phyloP scores from a whole-genome alignment of 768 basidiomycete genomes.

The Hypsizygus marmoreus region DNA sequence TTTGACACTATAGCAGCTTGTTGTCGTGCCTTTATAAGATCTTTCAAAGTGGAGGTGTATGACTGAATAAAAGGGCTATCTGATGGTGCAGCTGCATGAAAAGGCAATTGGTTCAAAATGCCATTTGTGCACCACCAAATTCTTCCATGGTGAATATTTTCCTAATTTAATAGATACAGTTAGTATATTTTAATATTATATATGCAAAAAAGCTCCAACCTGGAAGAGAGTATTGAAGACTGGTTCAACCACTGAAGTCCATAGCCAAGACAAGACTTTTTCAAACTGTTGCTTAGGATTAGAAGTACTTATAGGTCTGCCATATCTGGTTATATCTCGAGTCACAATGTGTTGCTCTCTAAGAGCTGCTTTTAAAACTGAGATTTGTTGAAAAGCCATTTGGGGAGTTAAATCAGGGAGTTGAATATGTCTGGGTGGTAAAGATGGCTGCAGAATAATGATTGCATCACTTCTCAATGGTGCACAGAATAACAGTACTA shows the following conservation, averaged over 20 bases:
- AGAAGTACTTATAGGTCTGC: not conserved
- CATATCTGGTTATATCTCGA: not conserved
- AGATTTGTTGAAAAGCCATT: not conserved
- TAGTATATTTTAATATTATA: not conserved
- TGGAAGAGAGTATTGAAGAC: slow-evolving; percentile 8
- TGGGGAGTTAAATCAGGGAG: slow-evolving; percentile 2
- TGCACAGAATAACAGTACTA: slow-evolving; percentile 17
- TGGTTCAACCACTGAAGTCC: slow-evolving; percentile 6
- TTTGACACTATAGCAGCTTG: too few species aligned
- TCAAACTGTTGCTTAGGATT: slow-evolving; percentile 3
- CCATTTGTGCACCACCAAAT: slow-evolving; percentile 22
- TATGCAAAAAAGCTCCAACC: not conserved
- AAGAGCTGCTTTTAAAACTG: slow-evolving; percentile 4
- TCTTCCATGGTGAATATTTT: slow-evolving; percentile 10
- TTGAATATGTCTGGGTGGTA: slow-evolving; percentile 7
- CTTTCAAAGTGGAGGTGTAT: slow-evolving; percentile 14
- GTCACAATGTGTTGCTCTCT: not conserved
- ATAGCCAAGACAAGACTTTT: slow-evolving; percentile 12
- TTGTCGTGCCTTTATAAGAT: slow-evolving; percentile 9
- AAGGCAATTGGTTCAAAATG: slow-evolving; percentile 13
- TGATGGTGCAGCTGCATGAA: slow-evolving; percentile 14
- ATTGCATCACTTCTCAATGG: slow-evolving; percentile 15
- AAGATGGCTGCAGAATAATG: slow-evolving; percentile 9
- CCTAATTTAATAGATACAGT: slow-evolving; percentile 2
- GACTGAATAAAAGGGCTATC: slow-evolving; percentile 11